These are phyloP conservation scores for Podospora pseudocomata DNA, from an alignment of 495 filamentous ascomycete species.

Conservation along the genomic window DNA sequence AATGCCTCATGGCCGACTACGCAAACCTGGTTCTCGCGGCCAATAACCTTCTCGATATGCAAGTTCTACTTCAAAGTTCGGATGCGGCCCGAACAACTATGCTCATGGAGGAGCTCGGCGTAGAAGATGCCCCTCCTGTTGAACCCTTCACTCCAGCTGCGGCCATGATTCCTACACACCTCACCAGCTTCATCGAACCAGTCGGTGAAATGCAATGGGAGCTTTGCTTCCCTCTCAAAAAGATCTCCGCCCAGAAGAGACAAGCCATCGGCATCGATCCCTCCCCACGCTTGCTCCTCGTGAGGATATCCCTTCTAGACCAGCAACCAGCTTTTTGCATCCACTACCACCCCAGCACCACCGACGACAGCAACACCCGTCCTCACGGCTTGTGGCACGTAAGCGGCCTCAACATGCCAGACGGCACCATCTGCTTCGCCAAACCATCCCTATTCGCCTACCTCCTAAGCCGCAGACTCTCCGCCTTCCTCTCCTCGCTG, in stretches of 20 bases:
- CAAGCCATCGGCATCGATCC: conserved; percentile 12
- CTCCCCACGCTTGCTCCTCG: conserved; percentile 14
- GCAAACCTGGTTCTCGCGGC: conserved; percentile 8
- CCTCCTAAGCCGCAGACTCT: conserved; percentile 15
- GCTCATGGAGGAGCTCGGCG: conserved; percentile 17
- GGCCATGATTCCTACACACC: conserved; percentile 9
- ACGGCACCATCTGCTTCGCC: conserved; percentile 15
- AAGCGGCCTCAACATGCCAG: conserved; percentile 7
- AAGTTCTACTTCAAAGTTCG: conserved; percentile 1
- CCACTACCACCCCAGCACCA: conserved; percentile 15
- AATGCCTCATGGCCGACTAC: conserved; percentile 12
- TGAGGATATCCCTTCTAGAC: conserved; percentile 16
- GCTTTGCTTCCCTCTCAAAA: conserved; percentile 16
- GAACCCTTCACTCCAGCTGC: not conserved
- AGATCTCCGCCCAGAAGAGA: conserved; percentile 8
- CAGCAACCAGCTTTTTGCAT: conserved; percentile 20
- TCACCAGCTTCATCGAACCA: conserved; percentile 14
- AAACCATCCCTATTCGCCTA: conserved; percentile 13
- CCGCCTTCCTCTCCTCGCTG: not conserved
- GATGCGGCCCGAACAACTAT: conserved; percentile 9
- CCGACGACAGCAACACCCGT: conserved; percentile 8
- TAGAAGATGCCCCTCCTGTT: conserved; percentile 9
- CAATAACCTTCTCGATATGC: conserved; percentile 7
- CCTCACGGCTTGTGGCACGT: conserved; percentile 12
- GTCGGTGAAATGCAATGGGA: conserved; percentile 18